Evolutionary conservation across 768 basidiomycete genomes (phyloP), one percentile per base, ranked within the genome.

Genomic region (Naganishia randhawae): DNA sequence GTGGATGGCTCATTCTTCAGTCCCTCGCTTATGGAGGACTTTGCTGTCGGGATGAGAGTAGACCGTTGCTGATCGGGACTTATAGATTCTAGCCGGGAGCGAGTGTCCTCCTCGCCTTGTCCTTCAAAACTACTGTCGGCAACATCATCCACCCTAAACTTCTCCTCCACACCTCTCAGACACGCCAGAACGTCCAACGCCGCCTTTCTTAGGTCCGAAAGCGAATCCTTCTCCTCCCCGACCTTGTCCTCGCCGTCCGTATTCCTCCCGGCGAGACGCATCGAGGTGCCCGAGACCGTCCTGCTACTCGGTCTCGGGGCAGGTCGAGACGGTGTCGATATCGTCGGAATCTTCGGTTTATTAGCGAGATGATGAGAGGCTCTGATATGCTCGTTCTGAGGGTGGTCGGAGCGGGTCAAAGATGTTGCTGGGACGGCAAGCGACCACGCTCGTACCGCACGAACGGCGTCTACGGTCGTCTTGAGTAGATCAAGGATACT

Each of bases 181-280:
- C 86, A 83, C 6, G 88, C 84, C 33, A 98, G 85, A 0, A 96
- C 89, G 69, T 93, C 92, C 63, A 97, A 80, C 1, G 92, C 91
- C 0, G 87, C 85, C 61, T 85, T 85, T 27, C 94, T 84, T 63
- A 97, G 87, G 54, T 86, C 81, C 1, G 85, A 83, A 19, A 91
- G 80, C 0, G 88, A 87, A 65, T 77, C 76, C 13, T 67, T 67
- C 25, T 69, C 50, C 22, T 31, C 63, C 17, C 17, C 27, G 1
- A 19, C 35, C 19, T 27, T 16, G 16, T 6, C 11, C 25, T 54
- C 16, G 14, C 41, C 29, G 22, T 54, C 31, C 16, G 2, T 11
- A 32, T 55, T 37, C 11, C 13, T 52, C 14, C 4, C 51, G 3
- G 32, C 39, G 2, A 51, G 37, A n/a, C 22, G 45, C 10, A 25